Percentiles rank a stretch among this genome's conserved stretches.
Evolutionary conservation across 176 grass and related monocot genomes (phyloP).

Genomic region (Panicum miliaceum): DNA sequence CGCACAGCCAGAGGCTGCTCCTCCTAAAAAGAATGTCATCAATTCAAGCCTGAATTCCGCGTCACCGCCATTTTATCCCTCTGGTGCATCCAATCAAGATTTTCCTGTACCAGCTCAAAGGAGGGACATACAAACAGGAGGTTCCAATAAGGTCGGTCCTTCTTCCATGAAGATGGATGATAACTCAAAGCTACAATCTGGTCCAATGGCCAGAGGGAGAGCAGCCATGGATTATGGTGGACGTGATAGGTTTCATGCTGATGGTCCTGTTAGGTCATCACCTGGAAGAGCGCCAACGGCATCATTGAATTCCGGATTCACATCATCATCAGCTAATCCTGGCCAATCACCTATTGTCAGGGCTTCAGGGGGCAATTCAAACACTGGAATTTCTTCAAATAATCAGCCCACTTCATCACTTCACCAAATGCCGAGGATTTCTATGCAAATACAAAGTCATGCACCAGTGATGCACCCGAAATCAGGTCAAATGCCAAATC

Average conservation of each 20-base stretch:
- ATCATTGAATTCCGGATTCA: conserved; percentile 44
- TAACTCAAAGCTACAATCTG: conserved; percentile 54
- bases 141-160: conserved; percentile 54
- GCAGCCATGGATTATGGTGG: conserved; percentile 47
- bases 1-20: conserved; percentile 38
- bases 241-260: conserved; percentile 57
- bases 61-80: conserved; percentile 93
- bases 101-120: conserved; percentile 50
- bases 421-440: conserved; percentile 58
- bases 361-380: conserved; percentile 59
- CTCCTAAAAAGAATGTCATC: conserved; percentile 66
- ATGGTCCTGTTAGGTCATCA: conserved; percentile 52
- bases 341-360: conserved; percentile 49
- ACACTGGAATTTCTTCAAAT: conserved; percentile 42
- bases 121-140: conserved; percentile 55
- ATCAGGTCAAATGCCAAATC: conserved; percentile 52
- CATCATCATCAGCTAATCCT: conserved; percentile 41
- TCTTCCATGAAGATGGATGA: conserved; percentile 60
- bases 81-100: conserved; percentile 60
- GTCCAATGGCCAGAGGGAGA: conserved; percentile 54
- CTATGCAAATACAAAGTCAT: conserved; percentile 58
- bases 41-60: conserved; percentile 89
- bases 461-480: conserved; percentile 52
- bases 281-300: conserved; percentile 29
- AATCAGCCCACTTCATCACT: conserved; percentile 44